Evolutionary conservation across 768 basidiomycete species (phyloP), one percentile per base, ranked within the genome.

Genomic region (Auricularia heimuer): DNA sequence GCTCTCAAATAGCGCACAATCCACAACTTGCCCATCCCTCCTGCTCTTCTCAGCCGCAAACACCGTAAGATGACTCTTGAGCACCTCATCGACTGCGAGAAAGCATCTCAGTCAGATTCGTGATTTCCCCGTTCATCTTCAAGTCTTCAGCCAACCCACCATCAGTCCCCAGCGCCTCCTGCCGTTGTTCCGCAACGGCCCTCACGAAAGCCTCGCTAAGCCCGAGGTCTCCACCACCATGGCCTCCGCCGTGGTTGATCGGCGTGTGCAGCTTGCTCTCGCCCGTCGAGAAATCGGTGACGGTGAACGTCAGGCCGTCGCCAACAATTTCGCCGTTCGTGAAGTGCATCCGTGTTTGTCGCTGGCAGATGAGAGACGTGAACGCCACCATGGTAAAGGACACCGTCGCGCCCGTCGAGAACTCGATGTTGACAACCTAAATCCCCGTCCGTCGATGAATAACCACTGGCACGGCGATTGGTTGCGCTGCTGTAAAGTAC

Each of bases 311-410:
- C 16, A 65, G 74, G 90, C 92, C 92, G 73, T 95, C 84, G 34
- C 93, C 93, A n/a, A 94, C 80, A 62, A 95, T 86, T 75, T 94
- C 93, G 3, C 93, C 93, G 65, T 90, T 82, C 2, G 87, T 86
- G 70, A 94, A 94, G 73, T 94, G 92, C 71, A 94, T 77, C 14
- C 90, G 83, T 3, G 89, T 87, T 70, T 91, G 86, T n/a, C 93
- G 87, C 39, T 89, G 81, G 73, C 93, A 94, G 56, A 93, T 82
- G 54, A 82, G 77, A n/a, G 83, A 61, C 0, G 90, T 90, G 71
- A 85, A 90, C 12, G 93, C 93, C 61, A 92, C 82, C 91, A 95
- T 93, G 21, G 93, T 94, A 73, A 95, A 90, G 0, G 90, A 90
- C 12, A 83, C 90, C 0, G 93, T 94, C 35, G 84, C 80, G 16